Conservation (phyloP, 805 yeast genomes). For the Tetrapisispora pingtungensis region DNA sequence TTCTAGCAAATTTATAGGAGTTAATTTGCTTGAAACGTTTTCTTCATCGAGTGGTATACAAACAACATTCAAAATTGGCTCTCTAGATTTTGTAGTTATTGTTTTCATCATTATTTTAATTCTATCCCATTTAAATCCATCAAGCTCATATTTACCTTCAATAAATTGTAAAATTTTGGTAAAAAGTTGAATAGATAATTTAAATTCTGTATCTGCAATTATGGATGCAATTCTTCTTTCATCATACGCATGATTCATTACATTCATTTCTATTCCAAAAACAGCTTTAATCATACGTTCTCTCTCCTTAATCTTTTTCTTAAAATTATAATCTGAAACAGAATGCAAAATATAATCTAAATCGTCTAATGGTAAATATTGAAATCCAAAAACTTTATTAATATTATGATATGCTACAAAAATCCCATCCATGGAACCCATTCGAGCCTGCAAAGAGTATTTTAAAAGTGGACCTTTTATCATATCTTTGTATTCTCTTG, state of each 20-base stretch:
- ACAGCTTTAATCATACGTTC: constrained; percentile 8
- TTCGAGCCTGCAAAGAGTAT: constrained; percentile 82
- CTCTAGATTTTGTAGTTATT: constrained; percentile 6
- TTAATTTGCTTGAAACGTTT: constrained; percentile 6
- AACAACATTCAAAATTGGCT: constrained; percentile 27
- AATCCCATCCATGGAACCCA: constrained; percentile 96
- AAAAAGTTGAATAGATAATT: constrained; percentile 45
- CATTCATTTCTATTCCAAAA: constrained; percentile 18
- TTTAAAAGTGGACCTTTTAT: constrained; percentile 68
- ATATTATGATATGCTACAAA: constrained; percentile 87
- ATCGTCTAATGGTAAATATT: constrained; percentile 66
- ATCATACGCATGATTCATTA: constrained; percentile 13
- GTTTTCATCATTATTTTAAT: constrained; percentile 20
- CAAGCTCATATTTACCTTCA: constrained; percentile 23
- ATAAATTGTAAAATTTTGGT: constrained; percentile 32
- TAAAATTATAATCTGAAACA: constrained; percentile 25
- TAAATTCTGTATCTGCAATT: constrained; percentile 62
- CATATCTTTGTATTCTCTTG: constrained; percentile 69
- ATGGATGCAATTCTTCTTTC: constrained; percentile 21
- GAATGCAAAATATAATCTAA: constrained; percentile 58
- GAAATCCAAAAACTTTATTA: constrained; percentile 74
- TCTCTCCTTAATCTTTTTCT: constrained; percentile 9
- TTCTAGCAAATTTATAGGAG: too few species aligned
- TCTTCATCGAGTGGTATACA: constrained; percentile 27
- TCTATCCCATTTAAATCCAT: constrained; percentile 13